Evolutionary conservation across 306 rosid species (phyloP), one percentile per base, ranked within the genome.

Genomic region (Sicyos edulis): DNA sequence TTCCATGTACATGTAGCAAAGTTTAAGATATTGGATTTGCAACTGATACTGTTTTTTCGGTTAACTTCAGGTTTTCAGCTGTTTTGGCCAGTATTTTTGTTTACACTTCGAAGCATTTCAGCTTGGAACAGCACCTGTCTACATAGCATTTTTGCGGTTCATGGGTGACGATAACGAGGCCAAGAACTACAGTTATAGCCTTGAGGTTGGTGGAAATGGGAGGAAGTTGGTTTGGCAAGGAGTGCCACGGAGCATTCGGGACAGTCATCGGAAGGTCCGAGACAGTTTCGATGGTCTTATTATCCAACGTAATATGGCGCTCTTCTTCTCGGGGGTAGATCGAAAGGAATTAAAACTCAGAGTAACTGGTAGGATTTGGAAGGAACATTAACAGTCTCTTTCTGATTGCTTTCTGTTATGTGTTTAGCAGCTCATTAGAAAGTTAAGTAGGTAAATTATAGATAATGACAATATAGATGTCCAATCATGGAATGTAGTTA

Each of bases 181-280:
- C 3, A 89, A 89, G 83, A 92, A 86, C 76, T 92, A 89, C 72
- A 89, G 85, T 85, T 92, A 92, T 79, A 89, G 92, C 81, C 86
- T 92, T 4, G 97, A 92, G 80, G 96, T 92, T 69, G 97, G 97
- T 61, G 96, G 95, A 59, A 88, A 89, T 52, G 97, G 96, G 54
- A 85, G 96, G 88, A 92, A 92, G 88, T 83, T 86, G 95, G 80
- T 84, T 19, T 89, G 96, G 97, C 95, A 92, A 50, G 96, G 97
- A 3, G 92, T 88, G 29, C 97, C 97, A 0, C 83, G 97, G 63
- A 92, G 97, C 84, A 85, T 92, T 45, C 78, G 97, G 77, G 96
- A 92, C 78, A 83, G 89, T 78, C 96, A 92, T 78, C 81, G 89
- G 44, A 92, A 89, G 82, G 95, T 89, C 45, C 92, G 95, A 0